Evolutionary conservation across 2,329 filamentous ascomycete genomes (phyloP), one percentile per base, ranked within the genome.

Genomic region (Aureobasidium zeae): DNA sequence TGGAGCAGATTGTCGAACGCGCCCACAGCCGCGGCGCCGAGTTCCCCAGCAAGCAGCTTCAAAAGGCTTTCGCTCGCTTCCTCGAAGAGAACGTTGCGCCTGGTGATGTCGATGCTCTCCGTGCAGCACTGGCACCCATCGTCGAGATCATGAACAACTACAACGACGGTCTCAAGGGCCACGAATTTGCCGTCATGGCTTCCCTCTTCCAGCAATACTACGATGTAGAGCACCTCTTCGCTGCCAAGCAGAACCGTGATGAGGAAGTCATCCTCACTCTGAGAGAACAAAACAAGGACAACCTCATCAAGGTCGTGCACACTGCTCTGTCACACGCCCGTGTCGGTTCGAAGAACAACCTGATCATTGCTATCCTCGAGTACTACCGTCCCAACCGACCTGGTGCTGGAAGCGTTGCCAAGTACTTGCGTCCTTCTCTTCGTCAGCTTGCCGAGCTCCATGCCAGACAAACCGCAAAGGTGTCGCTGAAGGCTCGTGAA

Each of bases 301-400:
- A 94, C 59, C 82, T 93, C 52, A 63, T 72, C 55, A 83, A 81
- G 60, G 86, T 96, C 49, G 81, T 95, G 13, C 81, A 91, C 58
- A 88, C 77, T 15, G 89, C 94, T 4, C 76, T 98, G 19, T 96
- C 91, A 0, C 91, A 98, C 71, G 91, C 87, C 64, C 82, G 86
- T 50, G 84, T 95, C 45, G 83, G 79, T 53, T 79, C 87, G 49
- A 98, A 98, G 81, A 96, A 91, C 69, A 88, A 91, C 55, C 75
- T 98, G 38, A 71, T 96, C 39, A 70, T 96, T 36, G 88, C 89
- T 33, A 87, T 98, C 46, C 74, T 98, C 24, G 87, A 95, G 26
- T 82, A 89, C 62, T 98, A 96, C 71, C 81, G 84, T 47, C 91
- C 91, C 46, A 96, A 96, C 71, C 91, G 84, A 70, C 88, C 91